Evolutionary conservation across 106 monocot genomes (phyloP), one percentile per base, ranked within the genome.

Genomic region (Allium sativum): DNA sequence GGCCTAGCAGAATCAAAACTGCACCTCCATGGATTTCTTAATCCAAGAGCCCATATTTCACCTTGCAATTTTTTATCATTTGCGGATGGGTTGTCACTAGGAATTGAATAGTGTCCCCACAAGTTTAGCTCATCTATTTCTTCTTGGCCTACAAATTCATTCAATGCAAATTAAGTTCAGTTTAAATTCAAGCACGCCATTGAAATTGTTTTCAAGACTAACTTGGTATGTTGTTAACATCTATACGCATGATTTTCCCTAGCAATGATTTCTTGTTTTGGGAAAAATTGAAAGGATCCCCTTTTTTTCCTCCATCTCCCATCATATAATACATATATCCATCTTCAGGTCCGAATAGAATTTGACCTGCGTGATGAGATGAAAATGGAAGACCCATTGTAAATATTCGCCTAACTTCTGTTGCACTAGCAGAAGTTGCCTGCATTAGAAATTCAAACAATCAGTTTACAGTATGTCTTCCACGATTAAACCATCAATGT

Each of bases 11-110:
- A 80, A 76, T 95, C 95, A 79, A 95, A 95, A 73, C 86, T 95
- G 72, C 90, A 95, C 15, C 89, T 75, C 95, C 95, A 95, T 21
- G 95, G 95, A 77, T 95, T 95, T 58, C 95, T 76, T 13, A 95
- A 59, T 47, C 95, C 95, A 16, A 74, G 62, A 10, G 95, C 95
- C 90, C 90, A 95, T 58, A 90, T 90, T 67, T 95, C 95, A 20
- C 72, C 65, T 61, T 63, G 75, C 19, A 78, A 78, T 56, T 41
- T 70, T 31, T 18, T 76, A 68, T 81, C 83, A 58, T 74, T 70
- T n/a, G 55, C 51, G 12, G 45, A 84, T 55, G 90, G 90, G 56
- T 95, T 95, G 64, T 95, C 95, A 19, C 77, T 75, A 14, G 95
- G 90, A 68, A 90, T 74, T 42, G 90, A 78, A 68, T 95, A 95